Conservation (phyloP, 768 basidiomycete genomes). For the Suillus lakei region DNA sequence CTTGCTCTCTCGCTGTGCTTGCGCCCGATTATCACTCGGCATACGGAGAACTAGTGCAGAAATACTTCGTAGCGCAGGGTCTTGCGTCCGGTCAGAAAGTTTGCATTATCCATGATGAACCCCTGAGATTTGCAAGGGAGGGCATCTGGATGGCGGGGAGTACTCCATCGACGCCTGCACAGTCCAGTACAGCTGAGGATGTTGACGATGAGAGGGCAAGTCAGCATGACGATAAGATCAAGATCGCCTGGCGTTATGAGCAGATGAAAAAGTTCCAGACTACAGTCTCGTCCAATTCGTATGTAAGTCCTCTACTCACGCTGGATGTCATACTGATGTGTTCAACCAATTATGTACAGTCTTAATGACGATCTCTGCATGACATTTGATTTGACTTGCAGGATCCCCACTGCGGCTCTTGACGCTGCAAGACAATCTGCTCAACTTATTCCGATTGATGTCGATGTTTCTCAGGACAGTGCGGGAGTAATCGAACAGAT, state of each 20-base stretch:
- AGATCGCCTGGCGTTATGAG: slow-evolving; percentile 98
- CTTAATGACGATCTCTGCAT: slow-evolving; percentile 66
- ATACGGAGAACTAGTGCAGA: slow-evolving; percentile 83
- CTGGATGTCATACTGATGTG: slow-evolving; percentile 13
- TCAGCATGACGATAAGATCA: slow-evolving; percentile 65
- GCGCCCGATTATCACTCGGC: slow-evolving; percentile 89
- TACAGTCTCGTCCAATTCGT: slow-evolving; percentile 61
- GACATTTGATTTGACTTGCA: slow-evolving; percentile 73
- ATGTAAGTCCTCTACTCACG: slow-evolving; percentile 39
- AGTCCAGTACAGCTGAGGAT: slow-evolving; percentile 36
- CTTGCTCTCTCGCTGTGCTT: slow-evolving; percentile 70
- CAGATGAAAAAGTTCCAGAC: slow-evolving; percentile 93
- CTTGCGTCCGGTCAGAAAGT: slow-evolving; percentile 72
- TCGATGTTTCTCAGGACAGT: slow-evolving; percentile 17
- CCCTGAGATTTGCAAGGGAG: slow-evolving; percentile 61
- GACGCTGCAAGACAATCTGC: slow-evolving; percentile 46
- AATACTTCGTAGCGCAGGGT: slow-evolving; percentile 91
- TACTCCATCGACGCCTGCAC: slow-evolving; percentile 15
- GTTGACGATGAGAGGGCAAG: slow-evolving; percentile 36
- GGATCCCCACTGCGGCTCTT: slow-evolving; percentile 56
- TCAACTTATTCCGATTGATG: slow-evolving; percentile 41
- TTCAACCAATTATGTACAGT: slow-evolving; percentile 40
- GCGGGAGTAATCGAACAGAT: slow-evolving; percentile 34
- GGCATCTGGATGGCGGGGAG: slow-evolving; percentile 78
- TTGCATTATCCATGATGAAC: slow-evolving; percentile 65